Base-by-base conservation (phyloP, 139 green algal genomes). In the Eudorina sp. region DNA sequence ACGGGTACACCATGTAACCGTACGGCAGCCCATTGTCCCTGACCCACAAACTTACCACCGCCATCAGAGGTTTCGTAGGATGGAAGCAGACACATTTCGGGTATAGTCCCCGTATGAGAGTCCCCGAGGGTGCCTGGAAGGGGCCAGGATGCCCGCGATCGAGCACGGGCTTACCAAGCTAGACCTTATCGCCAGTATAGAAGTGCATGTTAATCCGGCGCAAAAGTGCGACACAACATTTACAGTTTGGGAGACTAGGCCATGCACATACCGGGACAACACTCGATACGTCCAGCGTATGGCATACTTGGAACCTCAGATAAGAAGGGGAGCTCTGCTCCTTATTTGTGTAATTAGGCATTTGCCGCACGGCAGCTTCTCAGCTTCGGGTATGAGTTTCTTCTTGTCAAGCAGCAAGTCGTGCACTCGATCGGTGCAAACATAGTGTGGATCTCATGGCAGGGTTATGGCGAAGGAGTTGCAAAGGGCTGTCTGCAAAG, bases 31-130 rank as follows among this genome's bases (percentile, higher is more conserved):
- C 31, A 51, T 8, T 2, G 62, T 38, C 21, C 21, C n/a, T 34
- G 21, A 58, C 13, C 70, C 38, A 31, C 25, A 41, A 58, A 79
- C 89, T 34, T 46, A 93, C 90, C 80, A 94, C 85, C 13, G 91
- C 91, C 0, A 94, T 84, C 21, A 94, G 69, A 1, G 91, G 74
- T 40, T 86, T 88, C 1, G 62, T 48, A 3, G 89, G 89, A 45
- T 94, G 91, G 45, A 92, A 92, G 29, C 55, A 86, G 14, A 94
- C 64, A 55, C 91, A 92, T 41, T 81, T 82, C 0, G 82, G 70
- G 53, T 90, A 64, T 27, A 92, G n/a, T 0, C 88, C 85, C 2
- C 91, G 82, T 9, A 88, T 89, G 6, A 94, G 66, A 1, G 53
- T 83, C 36, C 55, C 64, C 13, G 89, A n/a, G 1, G 53, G 41